Percentiles rank a stretch among this genome's conserved stretches.
These are phyloP conservation scores for Mycena indigotica DNA, from an alignment of 768 basidiomycete genomes.

Conservation along the genomic window DNA sequence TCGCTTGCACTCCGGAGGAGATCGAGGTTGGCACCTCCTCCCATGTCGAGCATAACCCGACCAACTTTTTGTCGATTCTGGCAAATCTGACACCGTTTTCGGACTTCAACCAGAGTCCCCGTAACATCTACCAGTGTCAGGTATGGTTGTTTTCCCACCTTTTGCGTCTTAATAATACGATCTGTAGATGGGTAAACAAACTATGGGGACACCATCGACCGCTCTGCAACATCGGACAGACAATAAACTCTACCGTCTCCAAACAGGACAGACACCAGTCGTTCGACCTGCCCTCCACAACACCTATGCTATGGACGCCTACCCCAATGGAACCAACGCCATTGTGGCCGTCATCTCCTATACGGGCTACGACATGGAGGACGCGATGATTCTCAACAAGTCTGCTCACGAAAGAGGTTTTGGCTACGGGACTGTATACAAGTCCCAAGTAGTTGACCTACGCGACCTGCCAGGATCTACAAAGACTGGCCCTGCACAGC, in stretches of 20 bases:
- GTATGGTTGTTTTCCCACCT: conserved; percentile 35
- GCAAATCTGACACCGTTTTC: conserved; percentile 99
- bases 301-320: conserved; percentile 96
- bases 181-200: conserved; percentile 96
- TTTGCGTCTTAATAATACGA: background rate
- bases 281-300: conserved; percentile 92
- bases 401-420: conserved; percentile 98
- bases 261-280: conserved; percentile 92
- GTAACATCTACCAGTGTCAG: conserved; percentile 94
- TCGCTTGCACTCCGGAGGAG: conserved; percentile 88
- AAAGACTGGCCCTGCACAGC: conserved; percentile 55
- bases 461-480: conserved; percentile 72
- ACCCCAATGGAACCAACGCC: conserved; percentile 98
- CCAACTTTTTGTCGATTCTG: conserved; percentile 93
- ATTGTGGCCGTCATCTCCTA: conserved; percentile 99
- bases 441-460: conserved; percentile 88
- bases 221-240: conserved; percentile 91
- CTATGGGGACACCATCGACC: conserved; percentile 98
- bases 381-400: conserved; percentile 99
- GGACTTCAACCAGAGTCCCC: conserved; percentile 97
- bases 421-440: conserved; percentile 95
- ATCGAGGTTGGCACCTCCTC: conserved; percentile 76
- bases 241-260: conserved; percentile 96
- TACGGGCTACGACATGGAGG: conserved; percentile 99
- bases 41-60: conserved; percentile 93